These are phyloP conservation scores for Colletotrichum tofieldiae DNA, from an alignment of 2,329 filamentous ascomycete species.

Conservation along the genomic window DNA sequence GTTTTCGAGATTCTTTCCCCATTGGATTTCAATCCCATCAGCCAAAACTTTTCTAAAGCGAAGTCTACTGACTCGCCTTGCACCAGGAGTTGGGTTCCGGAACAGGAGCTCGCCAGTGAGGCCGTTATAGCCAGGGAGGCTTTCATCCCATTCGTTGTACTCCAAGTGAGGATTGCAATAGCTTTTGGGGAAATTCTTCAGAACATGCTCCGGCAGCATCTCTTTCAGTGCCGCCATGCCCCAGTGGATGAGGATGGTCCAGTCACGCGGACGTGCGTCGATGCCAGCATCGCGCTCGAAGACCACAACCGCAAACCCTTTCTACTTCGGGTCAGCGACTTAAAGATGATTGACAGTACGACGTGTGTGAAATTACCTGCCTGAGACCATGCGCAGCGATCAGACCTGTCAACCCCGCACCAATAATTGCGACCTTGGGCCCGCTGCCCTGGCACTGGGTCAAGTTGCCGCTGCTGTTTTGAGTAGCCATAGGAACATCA, in stretches of 20 bases:
- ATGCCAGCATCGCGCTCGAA: conserved; percentile 52
- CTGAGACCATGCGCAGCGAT: conserved; percentile 55
- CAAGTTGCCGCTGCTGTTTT: neutral
- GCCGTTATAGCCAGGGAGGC: conserved; percentile 52
- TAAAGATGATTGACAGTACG: too few species aligned
- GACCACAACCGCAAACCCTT: conserved; percentile 52
- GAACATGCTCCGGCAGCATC: conserved; percentile 53
- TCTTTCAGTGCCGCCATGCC: conserved; percentile 53
- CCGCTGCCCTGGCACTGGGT: neutral
- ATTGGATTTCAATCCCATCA: conserved; percentile 52
- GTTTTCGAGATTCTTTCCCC: conserved; percentile 47
- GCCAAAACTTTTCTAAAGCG: conserved; percentile 52
- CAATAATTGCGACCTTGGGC: conserved; percentile 53
- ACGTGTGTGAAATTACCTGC: conserved; percentile 46
- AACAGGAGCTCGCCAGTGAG: conserved; percentile 56
- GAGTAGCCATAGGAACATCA: conserved; percentile 3
- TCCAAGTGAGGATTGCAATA: conserved; percentile 54
- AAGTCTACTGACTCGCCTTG: conserved; percentile 54
- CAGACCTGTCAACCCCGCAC: conserved; percentile 56
- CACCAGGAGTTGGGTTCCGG: conserved; percentile 51
- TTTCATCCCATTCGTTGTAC: conserved; percentile 51
- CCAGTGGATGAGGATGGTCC: conserved; percentile 60
- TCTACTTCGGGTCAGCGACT: conserved; percentile 43
- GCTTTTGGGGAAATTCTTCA: conserved; percentile 49
- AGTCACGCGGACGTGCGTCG: conserved; percentile 53